Evolutionary conservation across 108 stramenopile species (phyloP).

Genomic region (Fragilaria crotonensis): DNA sequence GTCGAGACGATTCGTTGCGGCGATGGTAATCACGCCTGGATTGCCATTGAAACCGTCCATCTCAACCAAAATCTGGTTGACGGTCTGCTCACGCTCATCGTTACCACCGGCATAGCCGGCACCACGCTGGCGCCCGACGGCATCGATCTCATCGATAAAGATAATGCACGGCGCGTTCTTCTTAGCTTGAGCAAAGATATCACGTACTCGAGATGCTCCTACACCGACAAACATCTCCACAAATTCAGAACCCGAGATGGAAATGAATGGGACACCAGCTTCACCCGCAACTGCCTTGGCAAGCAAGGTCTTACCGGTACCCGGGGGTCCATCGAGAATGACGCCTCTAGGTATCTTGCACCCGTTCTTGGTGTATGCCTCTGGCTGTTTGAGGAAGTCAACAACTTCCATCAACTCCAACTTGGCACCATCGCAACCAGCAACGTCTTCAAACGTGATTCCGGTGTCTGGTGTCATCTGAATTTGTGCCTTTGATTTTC

Average conservation of each 20-base stretch:
- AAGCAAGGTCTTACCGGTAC: slow-evolving; percentile 86
- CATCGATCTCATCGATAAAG: slow-evolving; percentile 98
- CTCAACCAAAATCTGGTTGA: slow-evolving; percentile 98
- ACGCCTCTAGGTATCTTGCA: slow-evolving; percentile 77
- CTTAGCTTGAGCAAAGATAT: slow-evolving; percentile 92
- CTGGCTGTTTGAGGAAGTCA: slow-evolving; percentile 95
- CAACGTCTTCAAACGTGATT: slow-evolving; percentile 93
- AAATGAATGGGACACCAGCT: slow-evolving; percentile 95
- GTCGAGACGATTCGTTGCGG: slow-evolving; percentile 97
- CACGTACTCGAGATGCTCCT: slow-evolving; percentile 93
- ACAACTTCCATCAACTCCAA: slow-evolving; percentile 92
- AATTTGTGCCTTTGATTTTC: slow-evolving; percentile 84
- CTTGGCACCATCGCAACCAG: slow-evolving; percentile 95
- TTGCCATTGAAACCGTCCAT: slow-evolving; percentile 97
- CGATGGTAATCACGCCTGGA: slow-evolving; percentile 92
- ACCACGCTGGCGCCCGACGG: slow-evolving; percentile 88
- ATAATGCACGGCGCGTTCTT: slow-evolving; percentile 94
- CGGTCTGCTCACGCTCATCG: slow-evolving; percentile 94
- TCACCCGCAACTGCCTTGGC: slow-evolving; percentile 97
- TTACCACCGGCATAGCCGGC: slow-evolving; percentile 91
- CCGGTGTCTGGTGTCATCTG: slow-evolving; percentile 85
- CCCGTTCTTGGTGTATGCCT: slow-evolving; percentile 79
- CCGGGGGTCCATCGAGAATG: slow-evolving; percentile 80
- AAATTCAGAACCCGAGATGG: slow-evolving; percentile 92
- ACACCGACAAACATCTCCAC: slow-evolving; percentile 99